Percentiles rank a stretch among this genome's conserved stretches.
Evolutionary conservation across 139 green algal genomes (phyloP).

Genomic region (Penium margaritaceum): DNA sequence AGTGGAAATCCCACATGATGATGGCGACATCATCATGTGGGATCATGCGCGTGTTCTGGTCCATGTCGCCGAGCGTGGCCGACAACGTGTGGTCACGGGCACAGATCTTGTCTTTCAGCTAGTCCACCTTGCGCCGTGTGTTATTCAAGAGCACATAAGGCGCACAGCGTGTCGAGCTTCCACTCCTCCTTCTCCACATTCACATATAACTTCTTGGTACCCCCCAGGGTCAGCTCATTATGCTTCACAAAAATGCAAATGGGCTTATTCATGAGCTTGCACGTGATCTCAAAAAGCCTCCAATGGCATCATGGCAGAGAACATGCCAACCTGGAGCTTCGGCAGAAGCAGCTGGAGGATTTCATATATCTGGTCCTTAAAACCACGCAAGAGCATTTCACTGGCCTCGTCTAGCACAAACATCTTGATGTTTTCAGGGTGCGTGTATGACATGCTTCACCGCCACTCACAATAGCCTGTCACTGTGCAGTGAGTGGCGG

Average conservation of each 20-base stretch:
- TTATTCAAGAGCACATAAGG: too few species aligned
- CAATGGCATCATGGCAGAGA: slow-evolving; percentile 95
- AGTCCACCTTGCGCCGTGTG: too few species aligned
- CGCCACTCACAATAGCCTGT: too few species aligned
- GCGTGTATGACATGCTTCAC: too few species aligned
- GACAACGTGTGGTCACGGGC: too few species aligned
- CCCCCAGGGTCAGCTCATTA: slow-evolving; percentile 98
- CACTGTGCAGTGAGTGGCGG: slow-evolving; percentile 77
- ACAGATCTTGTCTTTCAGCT: too few species aligned
- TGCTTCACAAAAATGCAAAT: slow-evolving; percentile 99
- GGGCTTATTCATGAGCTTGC: slow-evolving; percentile 99
- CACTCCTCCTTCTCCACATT: too few species aligned
- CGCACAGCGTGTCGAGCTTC: too few species aligned
- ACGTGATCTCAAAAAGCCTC: slow-evolving; percentile 97
- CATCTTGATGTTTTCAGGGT: slow-evolving; percentile 78
- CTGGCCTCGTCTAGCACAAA: slow-evolving; percentile 97
- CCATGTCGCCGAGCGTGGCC: too few species aligned
- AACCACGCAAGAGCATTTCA: slow-evolving; percentile 96
- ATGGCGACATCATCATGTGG: too few species aligned
- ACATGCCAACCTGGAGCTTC: slow-evolving; percentile 98
- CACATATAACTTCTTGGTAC: slow-evolving; percentile 99
- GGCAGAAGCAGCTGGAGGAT: slow-evolving; percentile 98
- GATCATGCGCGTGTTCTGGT: too few species aligned
- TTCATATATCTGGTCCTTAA: slow-evolving; percentile 99
- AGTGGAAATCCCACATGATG: too few species aligned